A percentile compares a stretch with the other conserved stretches of the same genome.
Evolutionary conservation across 495 filamentous ascomycete genomes (phyloP).

Genomic region (Ascodesmis nigricans): DNA sequence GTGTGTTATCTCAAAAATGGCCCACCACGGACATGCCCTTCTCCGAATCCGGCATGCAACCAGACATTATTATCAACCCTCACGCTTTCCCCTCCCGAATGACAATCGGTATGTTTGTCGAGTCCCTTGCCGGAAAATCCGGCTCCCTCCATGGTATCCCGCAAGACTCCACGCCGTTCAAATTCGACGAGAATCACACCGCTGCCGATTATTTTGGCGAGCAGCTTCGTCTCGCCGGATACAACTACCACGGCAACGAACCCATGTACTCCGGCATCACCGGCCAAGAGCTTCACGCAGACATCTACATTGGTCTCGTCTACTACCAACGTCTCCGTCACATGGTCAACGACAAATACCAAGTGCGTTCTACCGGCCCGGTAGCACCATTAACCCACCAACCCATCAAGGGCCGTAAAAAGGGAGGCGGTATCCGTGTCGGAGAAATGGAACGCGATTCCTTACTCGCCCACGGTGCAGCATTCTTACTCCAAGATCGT

Average conservation of each 20-base stretch:
- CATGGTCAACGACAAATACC: slow-evolving; percentile 99
- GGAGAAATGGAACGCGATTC: slow-evolving; percentile 98
- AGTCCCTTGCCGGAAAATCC: slow-evolving; percentile 86
- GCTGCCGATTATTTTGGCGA: slow-evolving; percentile 89
- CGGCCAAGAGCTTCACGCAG: slow-evolving; percentile 74
- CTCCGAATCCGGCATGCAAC: slow-evolving; percentile 87
- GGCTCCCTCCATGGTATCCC: slow-evolving; percentile 83
- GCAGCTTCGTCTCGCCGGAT: slow-evolving; percentile 79
- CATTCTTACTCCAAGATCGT: slow-evolving; percentile 84
- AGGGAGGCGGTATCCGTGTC: slow-evolving; percentile 93
- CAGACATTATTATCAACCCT: slow-evolving; percentile 95
- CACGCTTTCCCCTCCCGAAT: slow-evolving; percentile 99
- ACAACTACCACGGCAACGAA: slow-evolving; percentile 96
- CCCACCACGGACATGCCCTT: slow-evolving; percentile 89
- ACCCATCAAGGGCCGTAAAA: slow-evolving; percentile 85
- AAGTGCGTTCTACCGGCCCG: slow-evolving; percentile 86
- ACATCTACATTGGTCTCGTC: slow-evolving; percentile 91
- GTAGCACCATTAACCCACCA: slow-evolving; percentile 77
- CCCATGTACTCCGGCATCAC: slow-evolving; percentile 95
- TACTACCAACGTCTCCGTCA: slow-evolving; percentile 95
- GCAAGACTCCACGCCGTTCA: slow-evolving; percentile 86
- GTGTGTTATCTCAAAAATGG: slow-evolving; percentile 94
- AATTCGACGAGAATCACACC: slow-evolving; percentile 77
- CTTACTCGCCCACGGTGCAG: slow-evolving; percentile 78
- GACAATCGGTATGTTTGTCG: slow-evolving; percentile 99